Evolutionary conservation across 768 basidiomycete genomes (phyloP).

Genomic region (Ramaria sp.): DNA sequence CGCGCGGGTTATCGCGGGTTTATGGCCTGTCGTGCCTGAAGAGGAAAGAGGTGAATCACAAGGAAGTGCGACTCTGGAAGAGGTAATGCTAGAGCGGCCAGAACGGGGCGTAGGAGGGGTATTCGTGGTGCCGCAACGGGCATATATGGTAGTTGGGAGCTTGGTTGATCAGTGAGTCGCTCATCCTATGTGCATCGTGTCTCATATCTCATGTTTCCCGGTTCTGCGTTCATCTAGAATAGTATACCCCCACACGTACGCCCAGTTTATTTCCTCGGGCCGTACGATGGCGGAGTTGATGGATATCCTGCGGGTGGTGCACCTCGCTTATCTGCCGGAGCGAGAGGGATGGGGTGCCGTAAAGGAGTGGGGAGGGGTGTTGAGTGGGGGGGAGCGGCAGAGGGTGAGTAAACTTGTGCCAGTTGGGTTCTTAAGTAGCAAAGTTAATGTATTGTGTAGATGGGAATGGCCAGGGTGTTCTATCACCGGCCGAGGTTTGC

Average conservation of each 20-base stretch:
- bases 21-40: conserved; percentile 48
- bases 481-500: conserved; percentile 80
- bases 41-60: conserved; percentile 7
- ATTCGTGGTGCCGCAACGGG: conserved; percentile 86
- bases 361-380: conserved; percentile 94
- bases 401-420: conserved; percentile 31
- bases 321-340: conserved; percentile 73
- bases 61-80: too few species aligned
- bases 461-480: conserved; percentile 90
- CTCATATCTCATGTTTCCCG: background rate
- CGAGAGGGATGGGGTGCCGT: conserved; percentile 81
- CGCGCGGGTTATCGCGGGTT: conserved; percentile 77
- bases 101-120: conserved; percentile 42
- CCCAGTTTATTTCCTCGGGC: conserved; percentile 51
- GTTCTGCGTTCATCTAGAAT: conserved; percentile 29
- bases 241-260: conserved; percentile 84
- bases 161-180: conserved; percentile 66
- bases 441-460: conserved; percentile 28
- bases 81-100: conserved; percentile 18
- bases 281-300: conserved; percentile 60
- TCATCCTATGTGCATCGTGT: background rate
- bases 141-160: conserved; percentile 85
- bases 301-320: conserved; percentile 69
- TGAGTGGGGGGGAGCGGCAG: conserved; percentile 97
- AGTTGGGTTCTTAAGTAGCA: background rate